Conservation (phyloP, 139 green algal species). For the Spirogloea muscicola region DNA sequence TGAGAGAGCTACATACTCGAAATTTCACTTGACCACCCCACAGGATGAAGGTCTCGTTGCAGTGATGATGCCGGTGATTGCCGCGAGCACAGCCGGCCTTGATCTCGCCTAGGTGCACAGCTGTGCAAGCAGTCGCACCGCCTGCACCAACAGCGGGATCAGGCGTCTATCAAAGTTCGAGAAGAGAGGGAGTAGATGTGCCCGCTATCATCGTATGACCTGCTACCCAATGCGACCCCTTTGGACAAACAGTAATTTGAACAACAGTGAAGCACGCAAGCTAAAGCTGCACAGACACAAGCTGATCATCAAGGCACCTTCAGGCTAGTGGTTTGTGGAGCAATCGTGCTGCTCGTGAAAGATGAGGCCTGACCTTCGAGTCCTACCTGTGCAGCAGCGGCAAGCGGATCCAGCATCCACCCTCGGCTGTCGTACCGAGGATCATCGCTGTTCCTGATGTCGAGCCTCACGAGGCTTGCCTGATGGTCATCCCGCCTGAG, state of each 20-base stretch:
- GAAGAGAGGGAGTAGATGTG: not conserved
- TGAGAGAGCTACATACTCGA: not conserved
- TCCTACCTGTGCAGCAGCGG: slow-evolving; percentile 7
- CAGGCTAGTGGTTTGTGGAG: no score
- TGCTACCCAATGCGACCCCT: not conserved
- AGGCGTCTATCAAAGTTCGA: not conserved
- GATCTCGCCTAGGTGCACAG: slow-evolving; percentile 12
- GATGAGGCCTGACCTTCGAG: slow-evolving; percentile 32
- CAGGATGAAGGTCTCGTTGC: slow-evolving; percentile 22
- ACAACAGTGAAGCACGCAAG: not conserved
- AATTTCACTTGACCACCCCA: no score
- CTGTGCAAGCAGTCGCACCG: not conserved
- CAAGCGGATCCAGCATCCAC: slow-evolving; percentile 44
- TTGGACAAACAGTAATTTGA: not conserved
- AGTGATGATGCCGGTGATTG: slow-evolving; percentile 21
- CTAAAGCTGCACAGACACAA: not conserved
- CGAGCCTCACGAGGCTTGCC: no score
- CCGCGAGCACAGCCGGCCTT: not conserved
- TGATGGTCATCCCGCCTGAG: no score
- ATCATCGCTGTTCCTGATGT: no score
- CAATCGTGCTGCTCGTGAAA: no score
- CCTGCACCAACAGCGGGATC: not conserved
- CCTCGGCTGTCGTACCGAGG: slow-evolving; percentile 25
- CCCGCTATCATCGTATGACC: not conserved
- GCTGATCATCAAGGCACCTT: not conserved